Evolutionary conservation across 495 filamentous ascomycete species (phyloP), one percentile per base, ranked within the genome.

Genomic region (Penicillium bialowiezense): DNA sequence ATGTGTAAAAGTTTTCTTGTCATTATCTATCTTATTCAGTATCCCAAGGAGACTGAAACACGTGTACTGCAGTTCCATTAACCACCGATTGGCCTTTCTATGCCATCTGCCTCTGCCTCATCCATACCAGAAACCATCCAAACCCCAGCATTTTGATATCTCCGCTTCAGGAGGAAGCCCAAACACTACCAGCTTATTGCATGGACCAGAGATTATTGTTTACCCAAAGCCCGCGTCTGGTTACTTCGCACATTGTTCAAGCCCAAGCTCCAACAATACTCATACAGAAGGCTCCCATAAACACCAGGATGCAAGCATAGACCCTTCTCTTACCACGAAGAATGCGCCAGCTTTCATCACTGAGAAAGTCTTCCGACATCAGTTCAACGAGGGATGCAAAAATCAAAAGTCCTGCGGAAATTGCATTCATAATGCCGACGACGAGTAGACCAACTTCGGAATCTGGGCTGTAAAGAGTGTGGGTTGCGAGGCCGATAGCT

Each of bases 201-300:
- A 8, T 26, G 8, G 23, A 26, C 23, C 23, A n/a, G 23, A 26
- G 8, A 26, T 26, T 8, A 3, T 4, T 8, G 8, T 26, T 26
- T 8, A 26, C 8, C 29, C 5, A 24, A 5, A 28, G 8, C 5
- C 8, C 32, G 24, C 1, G 3, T 3, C 5, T 10, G 12, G 10
- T 7, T 19, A 12, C 1, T 26, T 23, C 19, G 1, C 3, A 8
- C 7, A n/a, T 12, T 9, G 12, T 12, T 60, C 55, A 92, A 18
- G 89, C 89, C 79, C 88, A 92, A 17, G 88, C 90, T 2, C 90
- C 90, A 0, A 95, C 89, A 18, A 88, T 63, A 35, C 88, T 83
- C 90, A 95, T 95, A 46, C 90, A 74, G 28, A 71, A 74, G 1
- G 88, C 87, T 0, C 90, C 90, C 0, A 71, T 75, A 15, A 88